phyloP scores from a whole-genome alignment of 1,284 basidiomycete species.

The Rhodofomes roseus region DNA sequence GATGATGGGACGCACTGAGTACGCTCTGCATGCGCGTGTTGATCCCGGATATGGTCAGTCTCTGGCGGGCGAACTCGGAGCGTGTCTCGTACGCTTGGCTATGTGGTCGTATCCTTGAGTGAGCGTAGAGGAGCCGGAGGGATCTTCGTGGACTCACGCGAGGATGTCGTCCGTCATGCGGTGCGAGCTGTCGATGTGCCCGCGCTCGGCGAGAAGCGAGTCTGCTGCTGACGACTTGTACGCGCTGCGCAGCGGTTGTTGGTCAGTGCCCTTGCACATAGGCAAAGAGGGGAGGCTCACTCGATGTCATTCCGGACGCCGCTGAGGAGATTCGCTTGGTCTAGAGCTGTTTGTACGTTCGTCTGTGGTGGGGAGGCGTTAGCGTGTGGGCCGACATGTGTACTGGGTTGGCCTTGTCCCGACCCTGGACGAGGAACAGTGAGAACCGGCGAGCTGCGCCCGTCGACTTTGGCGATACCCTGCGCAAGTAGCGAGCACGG shows the following conservation, averaged over 20 bases:
- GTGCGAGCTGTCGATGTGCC: constrained; percentile 89
- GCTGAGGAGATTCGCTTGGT: constrained; percentile 83
- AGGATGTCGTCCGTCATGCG: constrained; percentile 93
- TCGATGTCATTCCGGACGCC: constrained; percentile 96
- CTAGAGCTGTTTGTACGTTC: constrained; percentile 81
- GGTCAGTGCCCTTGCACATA: neutral
- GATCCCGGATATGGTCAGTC: constrained; percentile 70
- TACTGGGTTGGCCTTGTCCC: no score
- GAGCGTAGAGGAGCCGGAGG: neutral
- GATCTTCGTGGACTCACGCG: constrained; percentile 50
- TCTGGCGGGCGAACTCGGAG: constrained; percentile 89
- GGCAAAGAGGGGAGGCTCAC: constrained; percentile 37
- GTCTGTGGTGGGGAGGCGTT: constrained; percentile 36
- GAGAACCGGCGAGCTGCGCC: no score
- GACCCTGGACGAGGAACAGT: no score
- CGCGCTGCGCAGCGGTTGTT: constrained; percentile 42
- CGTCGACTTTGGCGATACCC: no score
- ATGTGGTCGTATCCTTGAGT: neutral
- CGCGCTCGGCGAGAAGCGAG: constrained; percentile 83
- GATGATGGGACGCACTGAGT: constrained; percentile 73
- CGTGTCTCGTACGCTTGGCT: constrained; percentile 98
- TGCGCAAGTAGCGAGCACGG: no score
- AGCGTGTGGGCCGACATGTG: neutral
- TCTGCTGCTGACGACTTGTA: constrained; percentile 91
- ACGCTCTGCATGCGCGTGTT: constrained; percentile 83